Evolutionary conservation across 129 eudicot species (phyloP), one percentile per base, ranked within the genome.

Genomic region (Flaveria brownii): DNA sequence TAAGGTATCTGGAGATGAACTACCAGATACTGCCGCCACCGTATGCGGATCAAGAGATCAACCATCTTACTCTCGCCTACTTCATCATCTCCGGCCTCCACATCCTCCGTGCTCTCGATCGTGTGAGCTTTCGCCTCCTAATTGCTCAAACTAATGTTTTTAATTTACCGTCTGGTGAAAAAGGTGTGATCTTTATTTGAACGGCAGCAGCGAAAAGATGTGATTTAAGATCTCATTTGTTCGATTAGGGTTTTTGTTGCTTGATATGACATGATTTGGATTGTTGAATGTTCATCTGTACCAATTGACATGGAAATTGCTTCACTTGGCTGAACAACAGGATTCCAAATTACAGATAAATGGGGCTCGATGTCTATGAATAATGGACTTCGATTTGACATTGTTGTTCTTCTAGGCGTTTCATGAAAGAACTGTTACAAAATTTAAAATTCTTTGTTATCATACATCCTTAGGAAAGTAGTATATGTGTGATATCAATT

Each of bases 61-160:
- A 89, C 54, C 96, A 90, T 54, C 96, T 94, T 78, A 94, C 97
- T 72, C 96, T 94, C 79, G 96, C 94, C 41, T 91, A 91, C 90
- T 94, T 94, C 83, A 85, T 82, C 36, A 62, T 94, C 63, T 84
- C 89, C 73, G 97, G 97, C 17, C 92, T 94, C 70, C 83, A 94
- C 77, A 84, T 94, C 36, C 91, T 91, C 43, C 57, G 73, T 54
- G 85, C 97, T 61, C 77, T 89, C 72, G 82, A 94, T 84, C 88
- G 81, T 46, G 98, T 94, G 85, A 28, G 81, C 20, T 26, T 59
- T 64, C 17, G 6, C 18, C 55, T 9, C 68, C 5, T 72, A 0
- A 0, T 60, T 62, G 16, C 56, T 22, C 36, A 30, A 30, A 30
- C 36, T 30, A 30, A 30, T 30, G 36, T 30, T 30, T 3, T 30